Percentiles rank a stretch among this genome's conserved stretches.
phyloP scores from a whole-genome alignment of 2,329 filamentous ascomycete genomes.

The Penicillium sp. region DNA sequence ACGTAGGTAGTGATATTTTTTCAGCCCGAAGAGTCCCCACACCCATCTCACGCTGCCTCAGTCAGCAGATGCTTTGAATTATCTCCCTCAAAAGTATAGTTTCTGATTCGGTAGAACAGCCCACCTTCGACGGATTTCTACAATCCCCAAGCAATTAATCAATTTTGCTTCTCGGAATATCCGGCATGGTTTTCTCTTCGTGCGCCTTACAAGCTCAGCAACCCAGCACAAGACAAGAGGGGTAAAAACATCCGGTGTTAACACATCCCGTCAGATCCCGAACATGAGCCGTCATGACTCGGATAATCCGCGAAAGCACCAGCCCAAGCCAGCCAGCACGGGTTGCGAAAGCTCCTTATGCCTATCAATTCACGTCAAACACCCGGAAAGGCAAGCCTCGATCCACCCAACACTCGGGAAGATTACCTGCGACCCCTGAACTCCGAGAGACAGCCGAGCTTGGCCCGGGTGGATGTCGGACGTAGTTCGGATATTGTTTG shows the following conservation, averaged over 20 bases:
- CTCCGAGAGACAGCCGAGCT: constrained; percentile 13
- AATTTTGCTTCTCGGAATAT: not conserved
- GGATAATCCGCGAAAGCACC: not conserved
- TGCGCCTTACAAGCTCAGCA: not conserved
- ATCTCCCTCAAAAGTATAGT: not conserved
- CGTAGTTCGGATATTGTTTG: not conserved
- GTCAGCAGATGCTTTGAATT: not conserved
- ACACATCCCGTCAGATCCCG: not conserved
- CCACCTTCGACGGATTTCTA: not conserved
- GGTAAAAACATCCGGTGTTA: not conserved
- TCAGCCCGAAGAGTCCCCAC: not conserved
- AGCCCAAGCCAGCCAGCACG: not conserved
- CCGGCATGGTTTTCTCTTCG: not conserved
- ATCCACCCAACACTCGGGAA: not conserved
- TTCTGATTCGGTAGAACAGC: not conserved
- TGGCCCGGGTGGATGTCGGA: constrained; percentile 13
- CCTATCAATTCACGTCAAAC: not conserved
- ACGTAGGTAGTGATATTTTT: not conserved
- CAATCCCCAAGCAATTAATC: not conserved
- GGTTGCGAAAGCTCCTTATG: not conserved
- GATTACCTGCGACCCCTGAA: not conserved
- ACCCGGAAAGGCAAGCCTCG: not conserved
- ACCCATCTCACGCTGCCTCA: not conserved
- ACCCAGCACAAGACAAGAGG: not conserved
- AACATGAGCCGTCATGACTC: not conserved